These are phyloP conservation scores for Ascomycota sp. DNA, from an alignment of 2,329 filamentous ascomycete species.

Conservation along the genomic window DNA sequence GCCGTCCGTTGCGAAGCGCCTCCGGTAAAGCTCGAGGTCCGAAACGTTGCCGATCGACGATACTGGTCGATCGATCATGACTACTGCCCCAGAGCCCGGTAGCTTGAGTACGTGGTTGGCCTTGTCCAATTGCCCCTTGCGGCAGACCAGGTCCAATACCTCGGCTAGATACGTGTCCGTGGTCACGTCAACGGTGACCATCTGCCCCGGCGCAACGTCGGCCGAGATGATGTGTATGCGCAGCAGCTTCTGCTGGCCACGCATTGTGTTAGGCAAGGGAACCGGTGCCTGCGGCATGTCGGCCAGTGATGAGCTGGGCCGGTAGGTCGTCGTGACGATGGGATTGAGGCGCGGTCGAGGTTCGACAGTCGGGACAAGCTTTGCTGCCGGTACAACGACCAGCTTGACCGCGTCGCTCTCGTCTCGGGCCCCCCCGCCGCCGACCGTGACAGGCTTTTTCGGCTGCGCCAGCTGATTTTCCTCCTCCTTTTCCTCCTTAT, in stretches of 20 bases:
- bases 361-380: slow-evolving; percentile 3
- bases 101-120: slow-evolving; percentile 59
- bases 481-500: slow-evolving; percentile 22
- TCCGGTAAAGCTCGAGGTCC: slow-evolving; percentile 52
- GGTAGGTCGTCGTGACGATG: slow-evolving; percentile 37
- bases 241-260: slow-evolving; percentile 47
- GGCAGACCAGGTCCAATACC: slow-evolving; percentile 56
- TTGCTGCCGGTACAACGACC: slow-evolving; percentile 1
- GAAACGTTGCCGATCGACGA: slow-evolving; percentile 54
- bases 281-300: slow-evolving; percentile 30
- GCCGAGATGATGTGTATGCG: slow-evolving; percentile 48
- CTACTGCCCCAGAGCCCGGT: slow-evolving; percentile 49
- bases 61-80: slow-evolving; percentile 55
- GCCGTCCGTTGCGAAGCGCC: slow-evolving; percentile 54
- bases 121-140: slow-evolving; percentile 58
- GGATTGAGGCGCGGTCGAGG: slow-evolving; percentile 28
- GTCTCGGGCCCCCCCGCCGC: slow-evolving; percentile 1
- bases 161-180: slow-evolving; percentile 69
- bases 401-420: slow-evolving; percentile 5
- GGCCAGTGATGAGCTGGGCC: slow-evolving; percentile 28
- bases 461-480: neutral
- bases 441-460: neutral
- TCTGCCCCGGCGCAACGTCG: slow-evolving; percentile 48
- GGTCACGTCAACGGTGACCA: slow-evolving; percentile 51
- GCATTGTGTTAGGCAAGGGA: slow-evolving; percentile 19